Evolutionary conservation across 805 yeast species (phyloP), one percentile per base, ranked within the genome.

Genomic region (Yamadazyma akitaensis): DNA sequence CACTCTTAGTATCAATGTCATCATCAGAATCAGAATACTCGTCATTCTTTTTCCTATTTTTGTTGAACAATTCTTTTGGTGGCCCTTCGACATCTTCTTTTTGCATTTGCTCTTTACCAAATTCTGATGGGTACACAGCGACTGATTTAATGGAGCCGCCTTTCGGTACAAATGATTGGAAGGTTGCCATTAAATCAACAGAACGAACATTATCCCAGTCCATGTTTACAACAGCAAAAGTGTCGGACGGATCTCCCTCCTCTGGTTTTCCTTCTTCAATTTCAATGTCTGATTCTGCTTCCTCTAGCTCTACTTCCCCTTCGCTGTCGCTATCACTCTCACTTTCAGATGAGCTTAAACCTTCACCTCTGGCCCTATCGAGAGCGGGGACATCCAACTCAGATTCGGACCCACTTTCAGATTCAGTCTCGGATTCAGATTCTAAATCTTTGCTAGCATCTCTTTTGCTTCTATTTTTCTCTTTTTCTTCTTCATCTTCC

Each of bases 121-220:
- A 94, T 59, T 94, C 96, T 49, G 96, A 86, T 25, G 96, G 96
- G 57, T 76, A 89, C 10, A 94, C 81, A 5, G 80, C 61, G 8
- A 94, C 84, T n/a, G 82, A 79, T 38, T 68, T 62, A 45, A 92
- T 84, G 38, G 72, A 69, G 1, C 96, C 95, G 31, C 78, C 82
- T 18, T 80, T 66, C 16, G 96, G 96, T 18, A 87, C 83, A 67
- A 92, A 94, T 46, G 96, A 81, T 7, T 82, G 70, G 57, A 92
- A 89, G 0, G 98, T 85, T 4, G 96, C 96, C 85, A 88, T 80
- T 52, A 92, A 70, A 62, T 94, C 98, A 3, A 80, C 80, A 0
- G 98, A 86, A 39, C 81, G 78, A n/a, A 94, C 76, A 59, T 94
- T 87, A 57, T 94, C 99, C 99, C 99, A 94, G 62, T 94, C 99